phyloP scores from a whole-genome alignment of 176 grass and related monocot genomes.

The Aechmea fasciata region DNA sequence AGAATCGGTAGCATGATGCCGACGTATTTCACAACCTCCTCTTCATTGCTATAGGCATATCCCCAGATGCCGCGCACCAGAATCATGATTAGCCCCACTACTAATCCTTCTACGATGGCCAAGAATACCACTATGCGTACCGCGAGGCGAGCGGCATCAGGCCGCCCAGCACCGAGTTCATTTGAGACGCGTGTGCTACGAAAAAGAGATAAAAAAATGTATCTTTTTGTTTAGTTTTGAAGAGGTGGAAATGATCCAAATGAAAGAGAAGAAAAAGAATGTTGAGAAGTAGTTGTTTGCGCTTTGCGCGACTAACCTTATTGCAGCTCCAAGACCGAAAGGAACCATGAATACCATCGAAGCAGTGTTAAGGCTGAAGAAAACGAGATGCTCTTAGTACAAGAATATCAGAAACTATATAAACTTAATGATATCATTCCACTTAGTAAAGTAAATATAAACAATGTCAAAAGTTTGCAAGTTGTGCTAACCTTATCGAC shows the following conservation, averaged over 20 bases:
- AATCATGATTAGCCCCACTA: conserved; percentile 35
- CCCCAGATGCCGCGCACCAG: conserved; percentile 27
- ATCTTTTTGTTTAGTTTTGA: too few species aligned
- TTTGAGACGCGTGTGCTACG: conserved; percentile 51
- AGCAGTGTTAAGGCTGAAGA: conserved; percentile 39
- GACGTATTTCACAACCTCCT: conserved; percentile 47
- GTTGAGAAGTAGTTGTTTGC: neutral
- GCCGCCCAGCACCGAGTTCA: conserved; percentile 56
- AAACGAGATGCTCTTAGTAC: conserved; percentile 3
- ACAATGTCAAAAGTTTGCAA: neutral
- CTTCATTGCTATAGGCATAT: conserved; percentile 54
- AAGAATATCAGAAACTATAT: neutral
- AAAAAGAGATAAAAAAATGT: neutral
- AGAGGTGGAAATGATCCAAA: too few species aligned
- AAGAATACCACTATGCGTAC: conserved; percentile 28
- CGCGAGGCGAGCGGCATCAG: conserved; percentile 35
- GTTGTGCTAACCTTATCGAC: conserved; percentile 48
- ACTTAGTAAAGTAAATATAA: too few species aligned
- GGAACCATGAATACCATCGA: conserved; percentile 42
- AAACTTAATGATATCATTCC: neutral
- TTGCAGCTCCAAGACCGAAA: conserved; percentile 47
- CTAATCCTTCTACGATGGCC: conserved; percentile 19
- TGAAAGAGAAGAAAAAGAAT: neutral
- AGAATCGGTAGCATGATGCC: conserved; percentile 39
- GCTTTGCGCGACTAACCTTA: conserved; percentile 28